phyloP scores from a whole-genome alignment of 1,139 yeast species.

The Saccharomyces pastorianus region DNA sequence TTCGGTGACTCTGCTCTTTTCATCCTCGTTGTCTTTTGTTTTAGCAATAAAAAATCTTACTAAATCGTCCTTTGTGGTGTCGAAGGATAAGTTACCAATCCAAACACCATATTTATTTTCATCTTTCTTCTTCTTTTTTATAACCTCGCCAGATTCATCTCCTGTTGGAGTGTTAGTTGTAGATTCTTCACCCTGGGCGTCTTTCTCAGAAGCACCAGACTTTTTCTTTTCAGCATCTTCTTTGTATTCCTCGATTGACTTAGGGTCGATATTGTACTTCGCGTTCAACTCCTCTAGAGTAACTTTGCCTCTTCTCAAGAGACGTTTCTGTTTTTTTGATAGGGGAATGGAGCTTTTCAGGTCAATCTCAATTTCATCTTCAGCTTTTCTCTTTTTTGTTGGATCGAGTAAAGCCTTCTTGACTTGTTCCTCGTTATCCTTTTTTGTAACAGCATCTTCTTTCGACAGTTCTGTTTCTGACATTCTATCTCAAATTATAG shows the following conservation, averaged over 20 bases:
- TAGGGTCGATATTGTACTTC: slow-evolving; percentile 36
- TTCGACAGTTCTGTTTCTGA: slow-evolving; percentile 1
- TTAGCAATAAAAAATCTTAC: slow-evolving; percentile 55
- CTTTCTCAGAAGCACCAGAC: slow-evolving; percentile 10
- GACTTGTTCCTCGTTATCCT: slow-evolving; percentile 12
- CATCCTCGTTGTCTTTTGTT: slow-evolving; percentile 38
- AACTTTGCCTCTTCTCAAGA: slow-evolving; percentile 65
- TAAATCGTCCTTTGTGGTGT: slow-evolving; percentile 71
- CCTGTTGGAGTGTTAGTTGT: slow-evolving; percentile 13
- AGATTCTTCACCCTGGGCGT: slow-evolving; percentile 12
- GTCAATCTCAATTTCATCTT: slow-evolving; percentile 69
- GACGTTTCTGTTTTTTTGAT: slow-evolving; percentile 85
- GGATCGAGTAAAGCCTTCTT: slow-evolving; percentile 28
- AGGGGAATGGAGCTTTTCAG: slow-evolving; percentile 70
- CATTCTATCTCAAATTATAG: not conserved
- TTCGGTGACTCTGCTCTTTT: slow-evolving; percentile 35
- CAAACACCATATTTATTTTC: slow-evolving; percentile 67
- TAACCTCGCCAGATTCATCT: slow-evolving; percentile 9
- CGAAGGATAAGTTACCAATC: slow-evolving; percentile 89
- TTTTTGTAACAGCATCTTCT: slow-evolving; percentile 1
- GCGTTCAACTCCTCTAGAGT: slow-evolving; percentile 49
- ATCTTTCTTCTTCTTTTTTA: slow-evolving; percentile 21
- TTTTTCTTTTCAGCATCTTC: slow-evolving; percentile 26
- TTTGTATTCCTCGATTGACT: slow-evolving; percentile 31
- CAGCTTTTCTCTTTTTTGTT: slow-evolving; percentile 34